Evolutionary conservation across 2,329 filamentous ascomycete species (phyloP), one percentile per base, ranked within the genome.

Genomic region (Fusarium anthophilum): DNA sequence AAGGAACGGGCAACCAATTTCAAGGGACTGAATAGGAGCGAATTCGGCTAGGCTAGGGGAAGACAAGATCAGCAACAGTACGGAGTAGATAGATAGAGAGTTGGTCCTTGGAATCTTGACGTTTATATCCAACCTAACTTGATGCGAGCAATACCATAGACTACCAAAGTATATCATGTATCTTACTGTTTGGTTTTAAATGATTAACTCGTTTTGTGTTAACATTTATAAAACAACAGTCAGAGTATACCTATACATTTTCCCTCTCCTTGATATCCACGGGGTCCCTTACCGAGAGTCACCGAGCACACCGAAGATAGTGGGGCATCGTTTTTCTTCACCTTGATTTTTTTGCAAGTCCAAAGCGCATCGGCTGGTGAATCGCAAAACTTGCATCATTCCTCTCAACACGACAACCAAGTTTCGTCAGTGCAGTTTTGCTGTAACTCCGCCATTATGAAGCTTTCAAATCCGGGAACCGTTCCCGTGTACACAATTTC

Each of bases 401-500:
- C 54, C 63, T 56, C 44, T 26, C 70, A 67, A 66, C 57, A 66
- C 53, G 43, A 47, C 37, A 69, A 59, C 54, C 66, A 61, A 69
- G 59, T 54, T 66, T 77, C 72, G 48, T 66, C 54, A 39, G 53
- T 60, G 71, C 66, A 57, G 69, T 37, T 55, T 43, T 38, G 54
- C 59, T 64, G 39, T 45, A 56, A 61, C 57, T 51, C 57, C 51
- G 55, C 69, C 61, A 45, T 51, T 69, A 96, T 96, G 94, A 94
- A 95, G 86, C 89, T 95, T 82, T 92, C 92, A 35, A 94, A 94
- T 78, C 91, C 94, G 74, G 94, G 94, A 72, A 89, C 92, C 50
- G 93, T 98, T 68, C 93, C 94, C 65, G 95, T 98, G 5, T 99
- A 99, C 81, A 98, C 96, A 62, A 94, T 99, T 79, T 95, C 96